Evolutionary conservation across 1,284 basidiomycete genomes (phyloP).

Genomic region (Cryptococcus wingfieldii): DNA sequence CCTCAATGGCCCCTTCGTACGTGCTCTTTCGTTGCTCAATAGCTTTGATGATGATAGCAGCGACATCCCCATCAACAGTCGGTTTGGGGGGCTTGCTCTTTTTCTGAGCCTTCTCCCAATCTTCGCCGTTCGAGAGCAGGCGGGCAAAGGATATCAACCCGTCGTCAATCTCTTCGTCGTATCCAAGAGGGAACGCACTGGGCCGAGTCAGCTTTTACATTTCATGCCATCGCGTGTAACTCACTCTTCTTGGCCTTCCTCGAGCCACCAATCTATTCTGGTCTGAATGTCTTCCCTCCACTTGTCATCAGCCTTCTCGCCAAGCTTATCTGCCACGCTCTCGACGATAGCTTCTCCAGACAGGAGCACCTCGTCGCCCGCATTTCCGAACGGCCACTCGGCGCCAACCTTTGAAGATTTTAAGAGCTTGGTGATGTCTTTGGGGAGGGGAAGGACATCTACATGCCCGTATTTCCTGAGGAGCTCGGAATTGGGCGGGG

Average conservation of each 20-base stretch:
- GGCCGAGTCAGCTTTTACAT: too few species aligned
- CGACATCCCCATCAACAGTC: constrained; percentile 53
- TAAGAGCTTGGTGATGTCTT: constrained; percentile 30
- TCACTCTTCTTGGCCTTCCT: constrained; percentile 84
- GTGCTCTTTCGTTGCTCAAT: constrained; percentile 37
- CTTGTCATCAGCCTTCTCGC: constrained; percentile 8
- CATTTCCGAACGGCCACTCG: constrained; percentile 59
- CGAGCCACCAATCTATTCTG: constrained; percentile 85
- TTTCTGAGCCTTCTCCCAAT: constrained; percentile 61
- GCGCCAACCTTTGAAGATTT: constrained; percentile 18
- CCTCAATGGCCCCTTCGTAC: constrained; percentile 8
- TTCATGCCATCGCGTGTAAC: constrained; percentile 26
- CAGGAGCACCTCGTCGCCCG: constrained; percentile 81
- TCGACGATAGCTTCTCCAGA: constrained; percentile 71
- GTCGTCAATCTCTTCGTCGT: constrained; percentile 57
- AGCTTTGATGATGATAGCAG: constrained; percentile 52
- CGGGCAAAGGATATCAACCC: constrained; percentile 67
- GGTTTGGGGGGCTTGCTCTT: constrained; percentile 79
- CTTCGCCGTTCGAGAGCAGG: constrained; percentile 61
- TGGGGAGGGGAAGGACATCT: constrained; percentile 63
- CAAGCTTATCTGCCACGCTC: constrained; percentile 45
- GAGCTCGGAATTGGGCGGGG: constrained; percentile 91
- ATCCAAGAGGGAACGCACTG: constrained; percentile 60
- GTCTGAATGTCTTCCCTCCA: constrained; percentile 6
- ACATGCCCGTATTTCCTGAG: constrained; percentile 91